Evolutionary conservation across 805 yeast genomes (phyloP), one percentile per base, ranked within the genome.

Genomic region (Saturnispora galanensis): DNA sequence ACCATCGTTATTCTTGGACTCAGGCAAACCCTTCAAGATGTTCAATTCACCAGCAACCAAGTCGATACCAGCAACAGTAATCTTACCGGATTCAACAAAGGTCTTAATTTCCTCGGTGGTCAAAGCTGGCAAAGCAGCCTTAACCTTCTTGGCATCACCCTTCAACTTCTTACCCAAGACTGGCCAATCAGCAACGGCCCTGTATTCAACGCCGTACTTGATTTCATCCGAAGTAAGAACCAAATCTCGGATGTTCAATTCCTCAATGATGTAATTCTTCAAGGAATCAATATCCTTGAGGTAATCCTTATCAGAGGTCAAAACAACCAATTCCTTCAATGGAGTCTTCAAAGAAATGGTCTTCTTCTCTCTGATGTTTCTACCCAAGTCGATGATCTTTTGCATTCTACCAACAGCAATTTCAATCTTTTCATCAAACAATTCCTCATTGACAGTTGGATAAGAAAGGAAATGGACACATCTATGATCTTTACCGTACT

Each of bases 101-200:
- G 67, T 61, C 66, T 84, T 85, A 41, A 93, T 96, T 47, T 87
- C 89, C 12, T 72, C 84, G 10, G 97, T 83, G 16, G 90, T 68
- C 42, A 93, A 76, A 9, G 59, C 60, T 51, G 97, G 97, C 55
- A 93, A 74, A 13, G 94, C 97, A 59, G 81, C 95, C 74, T 90
- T 94, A 49, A 93, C 98, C 64, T 78, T 81, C 69, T 84, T 87
- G 50, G 85, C 94, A 57, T 89, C 97, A 62, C 81, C 80, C 79
- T 88, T 90, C 66, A 93, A 77, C 68, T 93, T 93, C 75, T 90
- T 93, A 69, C 99, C 99, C 55, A 93, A 75, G 16, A 88, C 86
- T 47, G 97, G 96, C 98, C 99, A 93, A 70, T 93, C 99, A 40
- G 98, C 98, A 64, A 85, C 94, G 36, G 90, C 97, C 52, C 76